Evolutionary conservation across 768 basidiomycete species (phyloP).

Genomic region (Hypholoma fasciculare): DNA sequence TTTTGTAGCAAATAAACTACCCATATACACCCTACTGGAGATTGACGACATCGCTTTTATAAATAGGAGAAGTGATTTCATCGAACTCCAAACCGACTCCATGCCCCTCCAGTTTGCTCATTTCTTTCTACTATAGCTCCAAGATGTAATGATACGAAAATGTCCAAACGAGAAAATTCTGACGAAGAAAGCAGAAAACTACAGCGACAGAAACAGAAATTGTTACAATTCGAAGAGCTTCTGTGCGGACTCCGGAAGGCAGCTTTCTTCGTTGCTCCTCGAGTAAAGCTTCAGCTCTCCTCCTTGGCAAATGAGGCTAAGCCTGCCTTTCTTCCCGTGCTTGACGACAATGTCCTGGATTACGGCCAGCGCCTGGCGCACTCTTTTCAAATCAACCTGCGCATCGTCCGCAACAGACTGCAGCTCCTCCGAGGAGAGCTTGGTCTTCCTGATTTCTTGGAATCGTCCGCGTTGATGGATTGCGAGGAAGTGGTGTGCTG

Average conservation of each 20-base stretch:
- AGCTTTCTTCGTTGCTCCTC: conserved; percentile 41
- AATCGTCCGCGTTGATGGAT: conserved; percentile 59
- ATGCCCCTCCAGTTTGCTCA: too few relatives aligned
- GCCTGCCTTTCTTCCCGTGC: conserved; percentile 49
- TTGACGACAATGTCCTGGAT: conserved; percentile 52
- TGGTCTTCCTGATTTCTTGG: conserved; percentile 45
- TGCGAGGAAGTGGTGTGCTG: conserved; percentile 58
- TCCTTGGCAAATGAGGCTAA: conserved; percentile 54
- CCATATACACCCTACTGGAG: background rate
- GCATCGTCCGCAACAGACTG: conserved; percentile 27
- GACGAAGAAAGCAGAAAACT: background rate
- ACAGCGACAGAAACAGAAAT: background rate
- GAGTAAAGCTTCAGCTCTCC: conserved; percentile 51
- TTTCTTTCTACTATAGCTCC: too few relatives aligned
- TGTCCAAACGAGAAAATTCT: too few relatives aligned
- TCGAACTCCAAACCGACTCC: too few relatives aligned
- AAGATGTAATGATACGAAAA: too few relatives aligned
- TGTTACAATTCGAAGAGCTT: conserved; percentile 26
- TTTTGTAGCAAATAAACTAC: too few relatives aligned
- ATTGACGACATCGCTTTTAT: background rate
- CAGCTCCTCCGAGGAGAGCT: conserved; percentile 37
- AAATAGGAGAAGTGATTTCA: too few relatives aligned
- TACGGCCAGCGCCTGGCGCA: conserved; percentile 37
- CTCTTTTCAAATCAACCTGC: conserved; percentile 36
- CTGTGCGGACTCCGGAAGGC: conserved; percentile 45